These are phyloP conservation scores for Candida andamanensis DNA, from an alignment of 805 yeast species.

Conservation along the genomic window DNA sequence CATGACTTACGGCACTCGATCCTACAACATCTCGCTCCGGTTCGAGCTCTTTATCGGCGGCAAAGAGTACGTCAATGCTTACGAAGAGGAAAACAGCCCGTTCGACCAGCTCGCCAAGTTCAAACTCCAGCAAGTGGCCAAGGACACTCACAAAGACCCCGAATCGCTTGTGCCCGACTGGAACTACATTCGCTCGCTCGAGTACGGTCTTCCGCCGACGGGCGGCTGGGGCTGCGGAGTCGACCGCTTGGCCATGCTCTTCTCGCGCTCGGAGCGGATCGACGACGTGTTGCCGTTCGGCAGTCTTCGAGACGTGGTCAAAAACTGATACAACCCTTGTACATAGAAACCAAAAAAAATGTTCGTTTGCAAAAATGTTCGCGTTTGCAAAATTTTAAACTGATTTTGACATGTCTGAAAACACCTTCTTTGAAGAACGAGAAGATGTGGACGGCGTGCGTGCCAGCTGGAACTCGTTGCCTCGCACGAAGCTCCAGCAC, in stretches of 20 bases:
- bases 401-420: background rate
- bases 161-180: constrained; percentile 71
- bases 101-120: constrained; percentile 63
- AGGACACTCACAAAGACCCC: constrained; percentile 44
- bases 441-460: constrained; percentile 44
- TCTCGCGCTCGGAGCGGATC: constrained; percentile 61
- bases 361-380: background rate
- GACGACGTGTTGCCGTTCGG: constrained; percentile 77
- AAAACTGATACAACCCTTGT: constrained; percentile 35
- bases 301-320: constrained; percentile 59
- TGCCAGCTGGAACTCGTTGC: constrained; percentile 64
- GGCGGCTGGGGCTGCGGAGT: constrained; percentile 98
- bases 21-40: constrained; percentile 51
- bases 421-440: constrained; percentile 32
- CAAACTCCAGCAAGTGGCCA: constrained; percentile 47
- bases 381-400: background rate
- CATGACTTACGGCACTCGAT: constrained; percentile 22
- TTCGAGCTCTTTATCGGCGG: constrained; percentile 83
- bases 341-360: background rate
- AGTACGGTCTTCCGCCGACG: constrained; percentile 94
- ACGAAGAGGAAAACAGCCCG: constrained; percentile 95
- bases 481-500: constrained; percentile 84
- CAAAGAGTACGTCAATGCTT: constrained; percentile 83
- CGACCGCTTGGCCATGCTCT: constrained; percentile 79
- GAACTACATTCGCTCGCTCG: constrained; percentile 69